Evolutionary conservation across 192 early-diverging fungal species (phyloP).

Genomic region (Phycomyces nitens): DNA sequence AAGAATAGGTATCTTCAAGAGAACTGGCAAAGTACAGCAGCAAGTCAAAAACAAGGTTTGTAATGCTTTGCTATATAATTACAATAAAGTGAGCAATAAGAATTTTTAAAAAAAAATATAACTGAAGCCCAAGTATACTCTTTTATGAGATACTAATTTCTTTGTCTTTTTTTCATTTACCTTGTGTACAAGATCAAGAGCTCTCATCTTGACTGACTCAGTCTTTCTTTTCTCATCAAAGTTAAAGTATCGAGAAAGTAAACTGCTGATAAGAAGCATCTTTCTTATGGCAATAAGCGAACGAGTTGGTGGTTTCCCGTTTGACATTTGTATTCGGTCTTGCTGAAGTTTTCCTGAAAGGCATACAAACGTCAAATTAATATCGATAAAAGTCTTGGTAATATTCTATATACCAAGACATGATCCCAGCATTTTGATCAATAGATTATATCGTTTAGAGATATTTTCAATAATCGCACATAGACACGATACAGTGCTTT

Average conservation of each 20-base stretch:
- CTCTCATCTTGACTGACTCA: constrained; percentile 13
- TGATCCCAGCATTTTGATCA: constrained; percentile 46
- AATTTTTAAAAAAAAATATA: neutral
- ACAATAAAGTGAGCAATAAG: neutral
- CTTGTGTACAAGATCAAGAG: neutral
- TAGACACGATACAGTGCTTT: constrained; percentile 67
- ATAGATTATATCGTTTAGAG: constrained; percentile 45
- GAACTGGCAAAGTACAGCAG: constrained; percentile 41
- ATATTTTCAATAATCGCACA: constrained; percentile 62
- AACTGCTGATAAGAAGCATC: constrained; percentile 69
- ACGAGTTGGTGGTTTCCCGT: constrained; percentile 20
- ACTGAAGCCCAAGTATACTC: no score
- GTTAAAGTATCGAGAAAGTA: constrained; percentile 74
- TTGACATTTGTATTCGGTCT: constrained; percentile 37
- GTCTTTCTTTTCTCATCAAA: constrained; percentile 55
- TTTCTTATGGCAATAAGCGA: constrained; percentile 54
- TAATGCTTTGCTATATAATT: constrained; percentile 8
- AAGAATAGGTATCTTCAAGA: constrained; percentile 14
- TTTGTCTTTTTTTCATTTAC: constrained; percentile 10
- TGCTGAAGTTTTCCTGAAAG: constrained; percentile 46
- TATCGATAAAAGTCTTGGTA: neutral
- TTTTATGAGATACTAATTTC: constrained; percentile 21
- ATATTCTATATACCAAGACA: constrained; percentile 31
- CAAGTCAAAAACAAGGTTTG: constrained; percentile 34
- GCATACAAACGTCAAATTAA: neutral